Percentiles rank a stretch among this genome's conserved stretches.
These are phyloP conservation scores for Vitellaria paradoxa DNA, from an alignment of 179 eudicot genomes.

Conservation along the genomic window DNA sequence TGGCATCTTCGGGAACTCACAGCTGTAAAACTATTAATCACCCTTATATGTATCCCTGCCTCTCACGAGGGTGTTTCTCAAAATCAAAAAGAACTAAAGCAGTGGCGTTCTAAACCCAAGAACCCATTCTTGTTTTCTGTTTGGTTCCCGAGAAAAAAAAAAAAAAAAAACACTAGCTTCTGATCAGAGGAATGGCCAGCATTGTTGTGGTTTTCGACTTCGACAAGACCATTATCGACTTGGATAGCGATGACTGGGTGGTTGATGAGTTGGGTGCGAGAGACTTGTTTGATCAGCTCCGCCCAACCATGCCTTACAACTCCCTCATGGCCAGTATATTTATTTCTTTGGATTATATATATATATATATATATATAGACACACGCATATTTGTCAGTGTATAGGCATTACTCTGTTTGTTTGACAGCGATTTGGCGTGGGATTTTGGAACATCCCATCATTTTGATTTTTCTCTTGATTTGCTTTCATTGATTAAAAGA, in stretches of 20 bases:
- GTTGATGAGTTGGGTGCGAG: constrained; percentile 69
- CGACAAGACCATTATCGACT: constrained; percentile 72
- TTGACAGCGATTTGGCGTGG: too few relatives aligned
- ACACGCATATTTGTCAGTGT: too few relatives aligned
- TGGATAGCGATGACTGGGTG: constrained; percentile 81
- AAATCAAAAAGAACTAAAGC: too few relatives aligned
- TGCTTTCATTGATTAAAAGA: background rate
- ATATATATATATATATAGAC: too few relatives aligned
- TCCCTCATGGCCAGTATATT: constrained; percentile 52
- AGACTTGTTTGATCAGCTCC: constrained; percentile 58
- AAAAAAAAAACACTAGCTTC: too few relatives aligned
- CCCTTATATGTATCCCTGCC: constrained; percentile 24
- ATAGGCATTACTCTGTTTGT: too few relatives aligned
- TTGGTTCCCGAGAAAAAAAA: background rate
- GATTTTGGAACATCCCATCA: too few relatives aligned
- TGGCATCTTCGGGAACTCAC: constrained; percentile 27
- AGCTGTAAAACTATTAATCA: background rate
- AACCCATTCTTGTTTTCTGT: background rate
- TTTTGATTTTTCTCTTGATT: background rate
- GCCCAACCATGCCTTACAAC: constrained; percentile 77
- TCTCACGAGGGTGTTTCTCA: too few relatives aligned
- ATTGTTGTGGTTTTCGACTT: constrained; percentile 70
- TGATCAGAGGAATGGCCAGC: constrained; percentile 38
- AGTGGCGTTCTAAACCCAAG: background rate
- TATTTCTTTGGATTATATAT: background rate